Evolutionary conservation across 805 yeast genomes (phyloP).

Genomic region (Candida ortonii): DNA sequence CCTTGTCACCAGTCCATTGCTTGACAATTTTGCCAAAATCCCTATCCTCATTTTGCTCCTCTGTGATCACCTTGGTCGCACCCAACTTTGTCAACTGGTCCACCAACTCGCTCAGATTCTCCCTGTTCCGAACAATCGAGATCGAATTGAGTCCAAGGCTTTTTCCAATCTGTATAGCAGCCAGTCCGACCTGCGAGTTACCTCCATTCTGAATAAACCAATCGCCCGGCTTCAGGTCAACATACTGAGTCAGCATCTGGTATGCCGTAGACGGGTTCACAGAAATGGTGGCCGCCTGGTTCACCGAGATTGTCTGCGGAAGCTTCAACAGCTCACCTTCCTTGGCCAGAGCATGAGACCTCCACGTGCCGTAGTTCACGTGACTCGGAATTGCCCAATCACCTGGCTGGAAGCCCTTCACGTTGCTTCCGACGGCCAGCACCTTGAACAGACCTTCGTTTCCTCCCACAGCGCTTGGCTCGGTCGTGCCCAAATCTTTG

Average conservation of each 20-base stretch:
- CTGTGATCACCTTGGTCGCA: constrained; percentile 88
- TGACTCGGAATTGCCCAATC: constrained; percentile 85
- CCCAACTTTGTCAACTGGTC: constrained; percentile 62
- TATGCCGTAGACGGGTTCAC: constrained; percentile 94
- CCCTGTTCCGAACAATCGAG: constrained; percentile 84
- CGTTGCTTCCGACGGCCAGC: constrained; percentile 62
- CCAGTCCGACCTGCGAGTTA: constrained; percentile 89
- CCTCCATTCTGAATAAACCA: constrained; percentile 98
- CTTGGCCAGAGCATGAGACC: constrained; percentile 63
- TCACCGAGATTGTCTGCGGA: constrained; percentile 49
- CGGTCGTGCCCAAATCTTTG: constrained; percentile 48
- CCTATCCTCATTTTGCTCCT: constrained; percentile 71
- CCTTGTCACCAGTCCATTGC: constrained; percentile 47
- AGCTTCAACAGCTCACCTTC: constrained; percentile 55
- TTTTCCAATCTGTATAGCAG: constrained; percentile 84
- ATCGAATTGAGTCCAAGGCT: constrained; percentile 78
- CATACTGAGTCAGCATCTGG: constrained; percentile 75
- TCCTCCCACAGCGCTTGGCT: constrained; percentile 82
- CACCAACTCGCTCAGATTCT: constrained; percentile 59
- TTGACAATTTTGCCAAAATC: constrained; percentile 62
- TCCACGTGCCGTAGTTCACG: constrained; percentile 92
- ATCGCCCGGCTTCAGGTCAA: constrained; percentile 61
- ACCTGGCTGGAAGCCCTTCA: constrained; percentile 50
- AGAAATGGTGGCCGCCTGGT: constrained; percentile 81
- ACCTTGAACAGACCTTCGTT: constrained; percentile 91